Evolutionary conservation across 352 stramenopile species (phyloP).

Genomic region (Phytophthora boehmeriae): DNA sequence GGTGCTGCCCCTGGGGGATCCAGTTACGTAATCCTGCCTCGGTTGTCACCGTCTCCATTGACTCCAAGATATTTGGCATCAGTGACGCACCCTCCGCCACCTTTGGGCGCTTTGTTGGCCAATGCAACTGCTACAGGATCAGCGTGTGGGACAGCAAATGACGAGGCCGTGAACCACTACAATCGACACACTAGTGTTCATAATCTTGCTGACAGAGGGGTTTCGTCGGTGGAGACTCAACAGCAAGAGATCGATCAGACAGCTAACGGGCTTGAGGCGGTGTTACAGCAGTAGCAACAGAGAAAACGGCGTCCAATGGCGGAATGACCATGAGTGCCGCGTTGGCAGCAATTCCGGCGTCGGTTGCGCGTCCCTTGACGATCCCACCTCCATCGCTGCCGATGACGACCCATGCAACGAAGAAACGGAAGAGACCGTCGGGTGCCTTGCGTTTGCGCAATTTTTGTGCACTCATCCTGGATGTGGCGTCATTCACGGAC

Average conservation of each 20-base stretch:
- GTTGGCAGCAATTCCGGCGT: slow-evolving; percentile 11
- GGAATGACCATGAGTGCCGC: slow-evolving; percentile 18
- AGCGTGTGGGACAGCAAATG: slow-evolving; percentile 12
- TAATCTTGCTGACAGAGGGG: slow-evolving; percentile 12
- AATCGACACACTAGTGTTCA: slow-evolving; percentile 20
- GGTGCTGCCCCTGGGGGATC: slow-evolving; percentile 6
- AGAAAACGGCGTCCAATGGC: slow-evolving; percentile 7
- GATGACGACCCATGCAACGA: slow-evolving; percentile 14
- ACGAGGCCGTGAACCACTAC: slow-evolving; percentile 12
- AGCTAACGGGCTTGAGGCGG: slow-evolving; percentile 8
- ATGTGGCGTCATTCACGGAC: slow-evolving; percentile 68
- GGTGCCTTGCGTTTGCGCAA: slow-evolving; percentile 63
- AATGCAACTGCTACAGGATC: slow-evolving; percentile 12
- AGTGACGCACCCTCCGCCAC: slow-evolving; percentile 14
- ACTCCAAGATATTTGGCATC: slow-evolving; percentile 32
- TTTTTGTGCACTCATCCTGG: slow-evolving; percentile 71
- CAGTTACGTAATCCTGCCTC: slow-evolving; percentile 20
- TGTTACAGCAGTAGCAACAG: slow-evolving; percentile 1
- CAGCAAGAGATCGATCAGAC: slow-evolving; percentile 12
- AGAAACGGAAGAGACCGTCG: slow-evolving; percentile 49
- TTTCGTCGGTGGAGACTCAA: slow-evolving; percentile 8
- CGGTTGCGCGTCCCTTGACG: slow-evolving; percentile 14
- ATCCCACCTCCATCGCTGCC: slow-evolving; percentile 14
- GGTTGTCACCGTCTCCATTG: slow-evolving; percentile 28
- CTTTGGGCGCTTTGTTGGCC: slow-evolving; percentile 19